Evolutionary conservation across 139 green algal species (phyloP), one percentile per base, ranked within the genome.

Genomic region (Gonium pectorale): DNA sequence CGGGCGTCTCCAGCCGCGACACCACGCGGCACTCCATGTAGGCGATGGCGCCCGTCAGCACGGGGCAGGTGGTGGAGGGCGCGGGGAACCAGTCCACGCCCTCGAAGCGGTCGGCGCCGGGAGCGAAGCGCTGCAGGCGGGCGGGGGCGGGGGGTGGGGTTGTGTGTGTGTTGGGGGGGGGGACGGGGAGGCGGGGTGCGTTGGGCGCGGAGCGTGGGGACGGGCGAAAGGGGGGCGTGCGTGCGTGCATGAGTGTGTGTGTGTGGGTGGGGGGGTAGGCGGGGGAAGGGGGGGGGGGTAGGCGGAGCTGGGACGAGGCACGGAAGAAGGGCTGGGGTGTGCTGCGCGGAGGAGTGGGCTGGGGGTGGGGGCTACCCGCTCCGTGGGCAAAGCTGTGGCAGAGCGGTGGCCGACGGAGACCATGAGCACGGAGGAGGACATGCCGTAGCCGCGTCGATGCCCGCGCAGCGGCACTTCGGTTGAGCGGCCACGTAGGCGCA

Each of bases 1-100:
- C 97, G 7, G 91, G 74, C 0, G 96, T 96, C 91, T 99, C 97
- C 96, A 99, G 90, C 56, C 97, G 94, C 15, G 88, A 95, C 54
- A 94, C 85, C 74, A 98, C 95, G n/a, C 83, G 94, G 90, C 95
- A 98, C 90, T 98, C 94, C 90, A 99, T 92, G 92, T 96, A 96
- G 0, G 97, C 95, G 63, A 97, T 94, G 38, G 90, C 90, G 24
- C 88, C 77, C 11, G 46, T 67, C 21, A 98, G 89, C 44, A 96
- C 92, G 92, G 94, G 68, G 67, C 93, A 92, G 49, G 88, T 91
- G 66, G 24, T 77, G 31, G 62, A 3, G 27, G 67, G 68, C 9
- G 68, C 73, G 37, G 90, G 81, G 81, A 89, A 91, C 81, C 84
- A 90, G 43, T 92, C 85, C 21, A 92, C 74, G 62, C 89, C 88